Conservation (phyloP, 768 basidiomycete genomes). For the Boletus huronensis region DNA sequence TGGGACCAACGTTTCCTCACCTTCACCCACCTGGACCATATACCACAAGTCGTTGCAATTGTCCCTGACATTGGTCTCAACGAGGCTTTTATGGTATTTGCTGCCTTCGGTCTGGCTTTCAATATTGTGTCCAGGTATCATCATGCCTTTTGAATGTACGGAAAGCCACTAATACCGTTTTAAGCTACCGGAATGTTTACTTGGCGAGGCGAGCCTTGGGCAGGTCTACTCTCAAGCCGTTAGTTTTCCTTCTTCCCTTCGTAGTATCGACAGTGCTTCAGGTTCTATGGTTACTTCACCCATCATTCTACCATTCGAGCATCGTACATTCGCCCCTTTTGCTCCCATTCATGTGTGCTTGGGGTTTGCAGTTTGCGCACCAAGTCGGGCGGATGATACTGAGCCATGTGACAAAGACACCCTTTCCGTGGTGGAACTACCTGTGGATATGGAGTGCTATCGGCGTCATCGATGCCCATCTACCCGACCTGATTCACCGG, state of each 20-base stretch:
- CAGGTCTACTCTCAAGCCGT: constrained; percentile 47
- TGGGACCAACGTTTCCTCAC: constrained; percentile 75
- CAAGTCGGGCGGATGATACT: constrained; percentile 92
- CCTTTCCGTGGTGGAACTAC: constrained; percentile 85
- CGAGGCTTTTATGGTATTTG: constrained; percentile 85
- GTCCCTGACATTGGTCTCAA: constrained; percentile 76
- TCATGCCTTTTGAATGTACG: neutral
- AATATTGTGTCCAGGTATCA: constrained; percentile 73
- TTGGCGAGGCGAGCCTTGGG: constrained; percentile 44
- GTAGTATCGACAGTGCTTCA: constrained; percentile 66
- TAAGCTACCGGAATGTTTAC: constrained; percentile 80
- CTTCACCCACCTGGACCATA: constrained; percentile 50
- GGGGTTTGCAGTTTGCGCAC: constrained; percentile 90
- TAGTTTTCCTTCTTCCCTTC: constrained; percentile 80
- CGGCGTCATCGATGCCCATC: constrained; percentile 80
- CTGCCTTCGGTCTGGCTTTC: constrained; percentile 61
- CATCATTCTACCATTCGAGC: constrained; percentile 54
- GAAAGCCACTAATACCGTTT: constrained; percentile 1
- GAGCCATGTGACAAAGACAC: constrained; percentile 80
- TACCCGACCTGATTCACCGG: constrained; percentile 64
- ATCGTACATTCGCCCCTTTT: constrained; percentile 76
- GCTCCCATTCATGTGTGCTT: constrained; percentile 84
- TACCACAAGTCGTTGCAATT: constrained; percentile 42
- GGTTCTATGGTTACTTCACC: constrained; percentile 76
- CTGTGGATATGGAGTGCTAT: constrained; percentile 82